Base-by-base conservation (phyloP, 345 rosid genomes). In the Eutrema heterophyllum region DNA sequence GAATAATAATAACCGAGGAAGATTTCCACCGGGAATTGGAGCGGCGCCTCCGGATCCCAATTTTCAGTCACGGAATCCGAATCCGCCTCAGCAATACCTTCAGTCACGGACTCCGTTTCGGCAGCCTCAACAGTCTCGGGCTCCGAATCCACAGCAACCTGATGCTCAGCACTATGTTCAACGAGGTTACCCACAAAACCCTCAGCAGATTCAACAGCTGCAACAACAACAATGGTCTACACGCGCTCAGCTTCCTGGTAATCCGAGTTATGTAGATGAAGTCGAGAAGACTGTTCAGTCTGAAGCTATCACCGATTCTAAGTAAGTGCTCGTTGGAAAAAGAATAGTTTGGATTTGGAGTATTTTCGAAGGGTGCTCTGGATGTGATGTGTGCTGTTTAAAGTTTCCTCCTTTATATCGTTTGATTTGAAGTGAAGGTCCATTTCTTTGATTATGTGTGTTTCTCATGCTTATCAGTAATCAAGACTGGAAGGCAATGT, bases 201-300 rank as follows among this genome's bases (percentile, higher is more conserved):
- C 72, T 57, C 72, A 66, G 15, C 78, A 73, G 59, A 46, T 65
- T 67, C 87, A 75, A 0, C 77, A 72, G 0, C 86, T 70, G 30
- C 57, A 12, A 2, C 59, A 52, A 11, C 54, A 73, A 0, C 89
- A 86, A 68, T 90, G 92, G 97, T 73, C 85, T 63, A 71, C 88
- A 75, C 80, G 86, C 59, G 49, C 53, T 70, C 86, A 82, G 83
- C 76, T 88, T 59, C 55, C 75, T 26, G 83, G 71, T 15, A 56
- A 72, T 63, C 24, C 61, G 0, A 80, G 68, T 71, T 79, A 76
- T 24, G 74, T 70, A 1, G 93, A 84, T 18, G 97, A 89, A 82
- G 96, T 94, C 40, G 95, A 94, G 81, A 94, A 91, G 88, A 91
- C 95, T 3, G 90, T 89, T 59, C 98, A 91, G 53, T 88, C 98